phyloP scores from a whole-genome alignment of 495 filamentous ascomycete species.

The Penicillium verhagenii region DNA sequence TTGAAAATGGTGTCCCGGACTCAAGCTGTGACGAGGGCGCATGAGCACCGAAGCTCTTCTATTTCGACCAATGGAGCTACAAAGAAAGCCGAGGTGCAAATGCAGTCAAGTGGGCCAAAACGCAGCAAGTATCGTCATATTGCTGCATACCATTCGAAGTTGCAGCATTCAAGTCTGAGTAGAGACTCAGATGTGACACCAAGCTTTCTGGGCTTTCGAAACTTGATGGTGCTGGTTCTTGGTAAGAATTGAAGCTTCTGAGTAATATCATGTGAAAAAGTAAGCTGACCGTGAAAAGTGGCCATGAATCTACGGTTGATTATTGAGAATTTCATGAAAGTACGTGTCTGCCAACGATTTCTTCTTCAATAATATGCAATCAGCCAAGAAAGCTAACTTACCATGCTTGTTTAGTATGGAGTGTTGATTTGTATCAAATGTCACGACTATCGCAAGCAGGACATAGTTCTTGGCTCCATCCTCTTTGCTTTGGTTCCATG shows the following conservation, averaged over 20 bases:
- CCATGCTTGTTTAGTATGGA: constrained; percentile 63
- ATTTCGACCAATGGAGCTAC: constrained; percentile 3
- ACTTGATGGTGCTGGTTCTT: constrained; percentile 92
- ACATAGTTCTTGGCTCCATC: constrained; percentile 69
- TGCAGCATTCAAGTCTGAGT: constrained; percentile 77
- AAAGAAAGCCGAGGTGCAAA: constrained; percentile 5
- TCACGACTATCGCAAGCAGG: constrained; percentile 79
- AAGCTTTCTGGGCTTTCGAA: constrained; percentile 90
- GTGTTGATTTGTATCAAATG: constrained; percentile 90
- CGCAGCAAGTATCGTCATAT: constrained; percentile 80
- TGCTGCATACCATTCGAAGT: constrained; percentile 73
- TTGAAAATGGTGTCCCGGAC: constrained; percentile 21
- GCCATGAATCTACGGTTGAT: constrained; percentile 90
- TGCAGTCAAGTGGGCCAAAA: constrained; percentile 12
- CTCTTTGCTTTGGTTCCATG: constrained; percentile 85
- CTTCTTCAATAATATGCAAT: constrained; percentile 1
- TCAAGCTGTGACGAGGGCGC: constrained; percentile 13
- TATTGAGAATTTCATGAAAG: constrained; percentile 97
- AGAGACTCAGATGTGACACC: constrained; percentile 70
- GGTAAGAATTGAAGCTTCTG: constrained; percentile 47
- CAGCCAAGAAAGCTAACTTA: background rate
- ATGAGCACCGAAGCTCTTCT: constrained; percentile 9
- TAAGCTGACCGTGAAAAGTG: constrained; percentile 49
- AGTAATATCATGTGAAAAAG: background rate
- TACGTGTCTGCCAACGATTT: constrained; percentile 26